Conservation (phyloP, 768 basidiomycete genomes). For the Serendipita indica region DNA sequence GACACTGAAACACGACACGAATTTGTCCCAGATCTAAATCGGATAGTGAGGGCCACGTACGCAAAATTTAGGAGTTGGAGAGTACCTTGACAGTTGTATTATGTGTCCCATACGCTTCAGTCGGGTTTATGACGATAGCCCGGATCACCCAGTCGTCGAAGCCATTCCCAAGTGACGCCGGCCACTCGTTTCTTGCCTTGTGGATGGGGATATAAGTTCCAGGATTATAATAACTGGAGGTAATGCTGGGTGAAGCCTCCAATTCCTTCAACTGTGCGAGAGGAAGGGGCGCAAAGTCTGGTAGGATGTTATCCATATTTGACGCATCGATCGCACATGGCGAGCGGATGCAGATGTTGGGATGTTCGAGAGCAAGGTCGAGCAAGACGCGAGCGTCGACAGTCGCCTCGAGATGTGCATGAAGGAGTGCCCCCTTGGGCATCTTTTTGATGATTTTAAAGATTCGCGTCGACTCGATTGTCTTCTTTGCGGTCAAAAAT, state of each 20-base stretch:
- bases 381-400: conserved; percentile 41
- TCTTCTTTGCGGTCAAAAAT: conserved; percentile 47
- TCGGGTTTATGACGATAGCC: conserved; percentile 50
- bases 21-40: conserved; percentile 71
- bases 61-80: neutral
- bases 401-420: conserved; percentile 62
- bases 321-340: conserved; percentile 26
- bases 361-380: conserved; percentile 38
- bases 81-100: conserved; percentile 51
- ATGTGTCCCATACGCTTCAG: conserved; percentile 57
- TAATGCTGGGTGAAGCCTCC: conserved; percentile 23
- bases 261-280: conserved; percentile 15
- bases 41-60: neutral
- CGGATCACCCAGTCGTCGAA: conserved; percentile 55
- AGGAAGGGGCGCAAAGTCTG: conserved; percentile 40
- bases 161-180: conserved; percentile 40
- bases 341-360: conserved; percentile 45
- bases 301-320: conserved; percentile 32
- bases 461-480: conserved; percentile 46
- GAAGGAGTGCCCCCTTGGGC: conserved; percentile 67
- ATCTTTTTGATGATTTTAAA: conserved; percentile 53
- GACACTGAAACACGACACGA: conserved; percentile 20
- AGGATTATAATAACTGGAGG: conserved; percentile 30
- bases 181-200: conserved; percentile 40
- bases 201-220: conserved; percentile 40